phyloP scores from a whole-genome alignment of 345 rosid species.

The thale cress (Arabidopsis thaliana) region DNA sequence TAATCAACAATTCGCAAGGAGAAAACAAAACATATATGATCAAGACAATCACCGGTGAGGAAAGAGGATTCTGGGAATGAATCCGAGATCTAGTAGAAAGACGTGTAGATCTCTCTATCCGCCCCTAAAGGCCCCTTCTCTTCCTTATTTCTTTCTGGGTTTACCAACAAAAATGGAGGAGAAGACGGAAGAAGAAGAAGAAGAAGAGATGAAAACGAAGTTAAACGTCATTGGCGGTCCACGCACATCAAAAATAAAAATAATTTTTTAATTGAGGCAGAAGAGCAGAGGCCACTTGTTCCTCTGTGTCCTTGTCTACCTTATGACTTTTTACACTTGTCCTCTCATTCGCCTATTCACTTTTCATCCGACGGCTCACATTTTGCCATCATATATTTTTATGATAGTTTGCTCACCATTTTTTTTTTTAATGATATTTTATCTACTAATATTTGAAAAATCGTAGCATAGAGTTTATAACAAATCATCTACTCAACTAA shows the following conservation, averaged over 20 bases:
- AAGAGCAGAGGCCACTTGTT: constrained; percentile 31
- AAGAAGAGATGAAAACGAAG: constrained; percentile 17
- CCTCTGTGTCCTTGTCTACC: constrained; percentile 25
- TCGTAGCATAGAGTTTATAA: not conserved
- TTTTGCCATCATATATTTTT: constrained; percentile 11
- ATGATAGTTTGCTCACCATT: no score
- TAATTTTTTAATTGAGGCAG: constrained; percentile 18
- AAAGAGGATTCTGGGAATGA: constrained; percentile 20
- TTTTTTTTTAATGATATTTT: not conserved
- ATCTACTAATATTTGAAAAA: not conserved
- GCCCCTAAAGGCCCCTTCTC: constrained; percentile 18
- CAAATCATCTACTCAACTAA: not conserved
- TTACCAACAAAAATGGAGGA: not conserved
- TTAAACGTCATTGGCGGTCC: constrained; percentile 45
- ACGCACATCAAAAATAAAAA: not conserved
- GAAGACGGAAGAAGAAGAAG: constrained; percentile 6
- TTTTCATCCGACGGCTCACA: constrained; percentile 30
- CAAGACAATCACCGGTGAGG: constrained; percentile 25
- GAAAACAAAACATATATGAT: not conserved
- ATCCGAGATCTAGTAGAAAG: constrained; percentile 11
- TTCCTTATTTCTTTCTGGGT: constrained; percentile 13
- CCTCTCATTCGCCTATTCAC: not conserved
- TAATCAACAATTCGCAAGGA: not conserved
- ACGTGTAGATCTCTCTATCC: constrained; percentile 31
- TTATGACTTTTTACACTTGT: constrained; percentile 27